Base-by-base conservation (phyloP, 75 land plant species). In the Pseudotsuga menziesii region DNA sequence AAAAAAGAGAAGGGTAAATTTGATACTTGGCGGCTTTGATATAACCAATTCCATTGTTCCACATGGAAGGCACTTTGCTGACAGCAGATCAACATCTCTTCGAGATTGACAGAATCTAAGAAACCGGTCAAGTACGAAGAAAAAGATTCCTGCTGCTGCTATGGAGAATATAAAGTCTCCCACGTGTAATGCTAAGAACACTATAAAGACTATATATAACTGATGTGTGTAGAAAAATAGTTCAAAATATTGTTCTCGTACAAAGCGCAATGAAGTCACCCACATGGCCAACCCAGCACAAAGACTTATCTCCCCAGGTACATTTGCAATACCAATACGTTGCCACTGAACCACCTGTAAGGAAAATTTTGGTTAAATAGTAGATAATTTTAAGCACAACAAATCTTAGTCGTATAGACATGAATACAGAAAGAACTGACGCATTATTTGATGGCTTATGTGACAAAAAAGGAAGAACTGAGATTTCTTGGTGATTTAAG, bases 191-290 rank as follows among this genome's bases (percentile, higher is more conserved):
- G 83, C 91, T 54, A 93, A 75, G 86, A 94, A 94, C 57, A 91
- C 82, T 22, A 90, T 82, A 73, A 92, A 97, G 35, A 94, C 83
- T 20, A 90, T 25, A 63, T 94, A 97, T 2, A 97, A 80, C 64
- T 97, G 98, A 76, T 97, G 99, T 11, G 91, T 91, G 88, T 83
- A 90, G 88, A 91, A 97, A 88, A 97, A 97, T 66, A 94, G 74
- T 83, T 97, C 93, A 48, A 95, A 97, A 41, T 76, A 76, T 8
- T 75, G 57, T 81, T 78, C 85, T 57, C 99, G 85, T 20, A 97
- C 83, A 22, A 72, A 83, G 39, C 59, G 79, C 23, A 97, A 78
- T 36, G 99, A 90, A 48, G 99, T 97, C 36, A 89, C 82, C 98
- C 98, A 97, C 90, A 97, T 94, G 4, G 88, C 70, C 27, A 92